Evolutionary conservation across 495 filamentous ascomycete species (phyloP).

Genomic region (Neurospora tetraspora): DNA sequence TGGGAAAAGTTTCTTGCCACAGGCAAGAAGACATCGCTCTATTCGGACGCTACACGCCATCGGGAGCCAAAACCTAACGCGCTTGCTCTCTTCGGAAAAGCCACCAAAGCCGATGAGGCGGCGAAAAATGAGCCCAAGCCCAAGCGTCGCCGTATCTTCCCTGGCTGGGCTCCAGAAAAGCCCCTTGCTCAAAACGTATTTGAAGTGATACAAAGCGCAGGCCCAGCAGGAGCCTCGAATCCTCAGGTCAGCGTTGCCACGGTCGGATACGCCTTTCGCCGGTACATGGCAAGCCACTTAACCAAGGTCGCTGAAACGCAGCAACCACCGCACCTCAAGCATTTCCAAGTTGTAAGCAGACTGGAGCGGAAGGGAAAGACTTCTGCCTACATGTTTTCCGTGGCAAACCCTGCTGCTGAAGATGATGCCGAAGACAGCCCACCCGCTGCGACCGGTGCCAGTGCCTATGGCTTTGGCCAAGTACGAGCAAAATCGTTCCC

Average conservation of each 20-base stretch:
- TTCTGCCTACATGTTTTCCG: slow-evolving; percentile 36
- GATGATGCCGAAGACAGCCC: neutral
- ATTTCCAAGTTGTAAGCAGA: slow-evolving; percentile 31
- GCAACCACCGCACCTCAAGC: slow-evolving; percentile 34
- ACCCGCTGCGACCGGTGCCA: neutral
- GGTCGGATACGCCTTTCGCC: slow-evolving; percentile 31
- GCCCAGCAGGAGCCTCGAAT: slow-evolving; percentile 32
- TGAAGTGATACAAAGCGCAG: slow-evolving; percentile 33
- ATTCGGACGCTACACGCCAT: slow-evolving; percentile 19
- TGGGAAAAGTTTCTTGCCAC: slow-evolving; percentile 42
- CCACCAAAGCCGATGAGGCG: slow-evolving; percentile 4
- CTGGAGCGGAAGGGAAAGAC: slow-evolving; percentile 33
- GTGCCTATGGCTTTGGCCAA: slow-evolving; percentile 19
- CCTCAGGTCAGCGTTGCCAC: slow-evolving; percentile 31
- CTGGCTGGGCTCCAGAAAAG: slow-evolving; percentile 34
- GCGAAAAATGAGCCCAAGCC: slow-evolving; percentile 2
- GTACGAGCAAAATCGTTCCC: slow-evolving; percentile 14
- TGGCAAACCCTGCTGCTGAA: slow-evolving; percentile 2
- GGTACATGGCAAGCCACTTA: slow-evolving; percentile 33
- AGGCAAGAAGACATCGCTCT: slow-evolving; percentile 27
- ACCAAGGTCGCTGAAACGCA: slow-evolving; percentile 29
- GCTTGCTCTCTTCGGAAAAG: slow-evolving; percentile 16
- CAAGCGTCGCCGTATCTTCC: slow-evolving; percentile 20
- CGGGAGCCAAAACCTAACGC: slow-evolving; percentile 24
- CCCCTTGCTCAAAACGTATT: slow-evolving; percentile 33